These are phyloP conservation scores for Epichloe uncinata DNA, from an alignment of 2,329 filamentous ascomycete species.

Conservation along the genomic window DNA sequence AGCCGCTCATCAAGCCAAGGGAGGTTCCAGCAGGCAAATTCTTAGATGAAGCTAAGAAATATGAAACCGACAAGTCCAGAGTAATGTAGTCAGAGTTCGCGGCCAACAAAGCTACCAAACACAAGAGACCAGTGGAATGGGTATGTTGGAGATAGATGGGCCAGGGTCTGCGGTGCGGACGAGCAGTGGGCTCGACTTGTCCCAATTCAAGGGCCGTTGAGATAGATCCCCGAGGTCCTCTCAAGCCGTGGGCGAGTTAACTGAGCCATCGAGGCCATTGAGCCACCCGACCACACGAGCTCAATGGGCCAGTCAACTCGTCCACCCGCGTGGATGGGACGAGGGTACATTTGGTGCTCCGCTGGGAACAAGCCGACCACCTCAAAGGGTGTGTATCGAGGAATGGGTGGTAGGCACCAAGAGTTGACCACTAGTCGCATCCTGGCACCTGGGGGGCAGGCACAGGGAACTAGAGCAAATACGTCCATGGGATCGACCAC, in stretches of 20 bases:
- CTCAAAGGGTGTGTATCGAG: conserved; percentile 1
- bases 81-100: neutral
- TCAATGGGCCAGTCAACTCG: too few relatives aligned
- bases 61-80: neutral
- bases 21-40: neutral
- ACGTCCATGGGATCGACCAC: neutral
- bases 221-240: conserved; percentile 6
- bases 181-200: conserved; percentile 1
- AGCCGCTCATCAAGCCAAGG: neutral
- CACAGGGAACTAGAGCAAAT: neutral
- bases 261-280: too few relatives aligned
- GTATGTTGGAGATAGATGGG: conserved; percentile 6
- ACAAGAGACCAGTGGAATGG: conserved; percentile 4
- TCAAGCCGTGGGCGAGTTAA: too few relatives aligned
- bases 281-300: too few relatives aligned
- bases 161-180: conserved; percentile 2
- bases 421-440: neutral
- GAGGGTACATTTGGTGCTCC: neutral
- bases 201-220: conserved; percentile 6
- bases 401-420: neutral
- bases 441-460: neutral
- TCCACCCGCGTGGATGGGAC: too few relatives aligned
- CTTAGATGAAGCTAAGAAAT: neutral
- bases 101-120: conserved; percentile 1
- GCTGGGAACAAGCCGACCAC: neutral